Percentiles rank a stretch among this genome's conserved stretches.
Conservation (phyloP, 1,284 basidiomycete genomes). For the Sphagnurus paluster region DNA sequence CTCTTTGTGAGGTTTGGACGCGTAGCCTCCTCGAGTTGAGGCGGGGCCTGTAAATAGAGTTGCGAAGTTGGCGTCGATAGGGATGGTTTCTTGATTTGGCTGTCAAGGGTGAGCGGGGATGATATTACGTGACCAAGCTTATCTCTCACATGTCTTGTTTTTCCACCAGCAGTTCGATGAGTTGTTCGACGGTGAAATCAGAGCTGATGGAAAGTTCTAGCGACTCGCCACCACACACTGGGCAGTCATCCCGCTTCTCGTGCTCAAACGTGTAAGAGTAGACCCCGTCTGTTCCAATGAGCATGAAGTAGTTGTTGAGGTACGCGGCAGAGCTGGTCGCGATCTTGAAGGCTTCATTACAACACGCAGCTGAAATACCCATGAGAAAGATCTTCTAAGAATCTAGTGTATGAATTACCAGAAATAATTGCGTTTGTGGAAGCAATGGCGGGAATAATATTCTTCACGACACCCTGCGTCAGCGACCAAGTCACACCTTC, state of each 20-base stretch:
- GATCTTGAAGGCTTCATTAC: conserved; percentile 99
- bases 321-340: conserved; percentile 93
- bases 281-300: conserved; percentile 93
- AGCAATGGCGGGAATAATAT: conserved; percentile 98
- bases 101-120: conserved; percentile 32
- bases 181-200: conserved; percentile 77
- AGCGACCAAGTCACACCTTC: conserved; percentile 97
- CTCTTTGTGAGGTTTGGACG: conserved; percentile 87
- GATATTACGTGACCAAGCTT: conserved; percentile 2
- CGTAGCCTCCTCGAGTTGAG: conserved; percentile 85
- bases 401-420: conserved; percentile 45
- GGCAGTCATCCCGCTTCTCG: conserved; percentile 90
- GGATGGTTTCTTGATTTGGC: conserved; percentile 93
- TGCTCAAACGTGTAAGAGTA: conserved; percentile 99
- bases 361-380: conserved; percentile 79
- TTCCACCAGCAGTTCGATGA: conserved; percentile 85
- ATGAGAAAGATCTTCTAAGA: background rate
- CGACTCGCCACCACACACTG: conserved; percentile 94
- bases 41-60: conserved; percentile 92
- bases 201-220: conserved; percentile 67
- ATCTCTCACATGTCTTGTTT: conserved; percentile 80
- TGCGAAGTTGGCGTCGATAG: conserved; percentile 68
- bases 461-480: conserved; percentile 99
- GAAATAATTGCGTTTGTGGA: conserved; percentile 97
- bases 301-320: conserved; percentile 98